A percentile compares a stretch with the other conserved stretches of the same genome.
Evolutionary conservation across 2,329 filamentous ascomycete genomes (phyloP).

Genomic region (Cordyceps cicadae): DNA sequence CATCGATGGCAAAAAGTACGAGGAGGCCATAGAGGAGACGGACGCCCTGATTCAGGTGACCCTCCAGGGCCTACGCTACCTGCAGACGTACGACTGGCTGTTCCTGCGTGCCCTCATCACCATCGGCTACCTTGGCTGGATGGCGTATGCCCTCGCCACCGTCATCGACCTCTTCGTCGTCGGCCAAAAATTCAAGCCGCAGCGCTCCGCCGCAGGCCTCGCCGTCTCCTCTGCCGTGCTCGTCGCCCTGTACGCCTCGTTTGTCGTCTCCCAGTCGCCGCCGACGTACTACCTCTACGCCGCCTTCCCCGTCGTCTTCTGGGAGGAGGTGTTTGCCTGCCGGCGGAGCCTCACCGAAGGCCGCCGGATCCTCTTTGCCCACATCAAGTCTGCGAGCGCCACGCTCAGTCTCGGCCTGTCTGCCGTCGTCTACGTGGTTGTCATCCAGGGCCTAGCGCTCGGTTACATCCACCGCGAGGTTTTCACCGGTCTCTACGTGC

Average conservation of each 20-base stretch:
- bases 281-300: conserved; percentile 83
- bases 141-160: conserved; percentile 81
- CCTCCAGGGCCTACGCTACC: conserved; percentile 77
- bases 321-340: conserved; percentile 87
- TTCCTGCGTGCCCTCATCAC: conserved; percentile 87
- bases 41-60: conserved; percentile 67
- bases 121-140: conserved; percentile 88
- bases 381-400: conserved; percentile 54
- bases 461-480: conserved; percentile 89
- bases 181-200: conserved; percentile 56
- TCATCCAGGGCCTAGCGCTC: conserved; percentile 76
- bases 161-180: conserved; percentile 85
- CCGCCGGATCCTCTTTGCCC: conserved; percentile 57
- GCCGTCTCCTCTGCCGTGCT: conserved; percentile 68
- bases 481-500: conserved; percentile 69
- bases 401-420: conserved; percentile 56
- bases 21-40: conserved; percentile 72
- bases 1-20: conserved; percentile 57
- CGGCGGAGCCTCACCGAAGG: conserved; percentile 62
- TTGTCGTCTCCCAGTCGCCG: conserved; percentile 72
- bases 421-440: conserved; percentile 55
- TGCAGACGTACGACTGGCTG: conserved; percentile 98
- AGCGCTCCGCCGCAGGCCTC: conserved; percentile 51
- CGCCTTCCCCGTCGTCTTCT: conserved; percentile 88
- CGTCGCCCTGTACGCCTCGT: conserved; percentile 67